Percentiles rank a stretch among this genome's conserved stretches.
Evolutionary conservation across 257 asterid species (phyloP).

Genomic region (Ligustrum vulgare): DNA sequence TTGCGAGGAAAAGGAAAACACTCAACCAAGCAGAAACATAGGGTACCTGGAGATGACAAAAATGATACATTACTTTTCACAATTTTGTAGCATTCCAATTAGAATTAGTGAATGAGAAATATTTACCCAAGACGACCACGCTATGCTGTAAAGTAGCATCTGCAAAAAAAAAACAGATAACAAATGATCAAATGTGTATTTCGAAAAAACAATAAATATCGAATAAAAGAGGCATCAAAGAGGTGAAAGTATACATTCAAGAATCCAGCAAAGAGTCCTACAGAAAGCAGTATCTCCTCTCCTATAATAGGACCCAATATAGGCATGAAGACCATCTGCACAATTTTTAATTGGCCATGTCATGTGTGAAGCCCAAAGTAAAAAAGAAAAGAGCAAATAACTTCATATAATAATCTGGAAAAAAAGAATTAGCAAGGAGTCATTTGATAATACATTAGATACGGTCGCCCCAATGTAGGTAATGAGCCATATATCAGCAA

Average conservation of each 20-base stretch:
- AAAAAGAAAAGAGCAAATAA: neutral
- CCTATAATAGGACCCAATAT: slow-evolving; percentile 64
- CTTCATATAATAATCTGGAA: neutral
- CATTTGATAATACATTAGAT: slow-evolving; percentile 39
- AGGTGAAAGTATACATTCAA: slow-evolving; percentile 34
- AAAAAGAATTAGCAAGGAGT: neutral
- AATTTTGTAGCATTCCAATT: neutral
- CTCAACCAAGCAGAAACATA: slow-evolving; percentile 64
- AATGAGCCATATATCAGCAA: slow-evolving; percentile 58
- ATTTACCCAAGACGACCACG: slow-evolving; percentile 78
- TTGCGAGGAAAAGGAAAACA: slow-evolving; percentile 53
- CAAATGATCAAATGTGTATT: neutral
- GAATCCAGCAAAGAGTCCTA: slow-evolving; percentile 73
- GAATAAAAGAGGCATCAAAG: neutral
- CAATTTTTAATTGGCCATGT: neutral
- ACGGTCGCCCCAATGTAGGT: slow-evolving; percentile 54
- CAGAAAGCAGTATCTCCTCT: slow-evolving; percentile 68
- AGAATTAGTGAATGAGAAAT: neutral
- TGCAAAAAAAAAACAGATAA: slow-evolving; percentile 40
- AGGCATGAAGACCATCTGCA: slow-evolving; percentile 84
- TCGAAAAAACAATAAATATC: neutral
- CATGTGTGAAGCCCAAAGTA: neutral
- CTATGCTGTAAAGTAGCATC: slow-evolving; percentile 79
- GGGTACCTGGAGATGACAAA: slow-evolving; percentile 51
- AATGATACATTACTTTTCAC: too few relatives aligned